Base-by-base conservation (phyloP, 2,329 filamentous ascomycete species). In the Botryosphaeria dothidea region DNA sequence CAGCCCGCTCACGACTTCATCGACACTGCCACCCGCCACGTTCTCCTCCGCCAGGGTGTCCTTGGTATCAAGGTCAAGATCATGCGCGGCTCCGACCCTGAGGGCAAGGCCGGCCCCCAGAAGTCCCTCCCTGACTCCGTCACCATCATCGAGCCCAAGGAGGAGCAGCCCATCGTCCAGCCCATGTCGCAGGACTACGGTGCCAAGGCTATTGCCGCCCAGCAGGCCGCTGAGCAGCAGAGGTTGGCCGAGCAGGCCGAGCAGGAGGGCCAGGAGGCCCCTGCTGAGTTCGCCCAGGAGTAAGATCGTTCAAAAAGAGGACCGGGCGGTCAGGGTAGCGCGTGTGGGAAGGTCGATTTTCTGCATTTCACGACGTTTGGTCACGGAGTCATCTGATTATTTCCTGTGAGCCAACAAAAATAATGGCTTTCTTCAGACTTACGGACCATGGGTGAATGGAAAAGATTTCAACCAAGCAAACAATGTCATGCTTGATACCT, bases 11-110 rank as follows among this genome's bases (percentile, higher is more conserved):
- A 96, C 86, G 95, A 99, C 86, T 99, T 99, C 87, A 99, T 99
- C 83, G 95, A 99, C 88, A 88, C 85, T 78, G 96, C 96, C 76
- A 98, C 95, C 79, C 95, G 95, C 78, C 95, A 99, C 92, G 95
- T 99, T 78, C 93, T 99, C 74, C 93, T 99, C 83, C 92, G 96
- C 85, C 95, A 99, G 88, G 95, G 95, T 92, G 95, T 99, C 73
- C 88, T 99, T 73, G 95, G 95, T 86, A 99, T 99, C 87, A 99
- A 99, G 90, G 95, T 99, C 84, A 99, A 99, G 93, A 99, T 99
- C 86, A 99, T 99, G 95, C 93, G 96, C 82, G 95, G 95, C 81
- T 95, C 92, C 76, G 95, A 99, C 87, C 95, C 95, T 82, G 93
- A 98, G 85, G 95, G 95, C 90, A 99, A 99, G 90, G 89, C 92